These are phyloP conservation scores for Penicillium mononematosum DNA, from an alignment of 495 filamentous ascomycete genomes.

Conservation along the genomic window DNA sequence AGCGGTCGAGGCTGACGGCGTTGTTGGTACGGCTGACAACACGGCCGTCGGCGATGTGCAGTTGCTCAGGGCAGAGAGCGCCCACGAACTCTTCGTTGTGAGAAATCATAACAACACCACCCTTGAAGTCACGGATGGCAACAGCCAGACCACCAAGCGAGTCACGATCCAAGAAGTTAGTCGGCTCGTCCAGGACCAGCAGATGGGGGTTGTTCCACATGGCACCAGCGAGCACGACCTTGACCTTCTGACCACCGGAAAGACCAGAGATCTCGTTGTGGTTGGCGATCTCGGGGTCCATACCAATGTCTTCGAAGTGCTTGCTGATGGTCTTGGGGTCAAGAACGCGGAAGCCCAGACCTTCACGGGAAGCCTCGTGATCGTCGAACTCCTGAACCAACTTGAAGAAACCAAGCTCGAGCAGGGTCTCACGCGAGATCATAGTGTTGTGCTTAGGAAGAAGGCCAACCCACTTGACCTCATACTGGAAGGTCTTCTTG, in stretches of 20 bases:
- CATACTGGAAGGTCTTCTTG: conserved; percentile 99
- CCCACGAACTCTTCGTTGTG: conserved; percentile 99
- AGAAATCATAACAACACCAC: conserved; percentile 98
- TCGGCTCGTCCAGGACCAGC: conserved; percentile 96
- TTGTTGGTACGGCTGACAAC: conserved; percentile 78
- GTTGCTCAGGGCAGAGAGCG: conserved; percentile 89
- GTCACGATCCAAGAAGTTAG: conserved; percentile 98
- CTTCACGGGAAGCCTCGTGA: conserved; percentile 95
- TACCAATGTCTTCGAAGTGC: conserved; percentile 95
- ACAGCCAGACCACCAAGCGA: conserved; percentile 93
- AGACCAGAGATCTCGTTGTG: conserved; percentile 98
- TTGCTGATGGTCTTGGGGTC: conserved; percentile 92
- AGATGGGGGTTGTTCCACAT: conserved; percentile 99
- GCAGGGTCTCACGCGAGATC: conserved; percentile 89
- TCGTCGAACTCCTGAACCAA: conserved; percentile 97
- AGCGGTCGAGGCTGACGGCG: conserved; percentile 72
- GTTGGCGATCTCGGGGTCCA: conserved; percentile 96
- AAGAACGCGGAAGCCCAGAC: conserved; percentile 89
- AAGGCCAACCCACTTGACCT: conserved; percentile 87
- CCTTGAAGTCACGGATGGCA: conserved; percentile 95
- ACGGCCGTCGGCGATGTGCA: conserved; percentile 85
- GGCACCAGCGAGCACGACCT: conserved; percentile 94
- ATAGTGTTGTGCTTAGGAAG: conserved; percentile 91
- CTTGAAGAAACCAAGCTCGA: conserved; percentile 83
- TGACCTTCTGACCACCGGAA: conserved; percentile 99